These are phyloP conservation scores for Symbiodinium natans DNA, from an alignment of 73 alveolate genomes.

Conservation along the genomic window DNA sequence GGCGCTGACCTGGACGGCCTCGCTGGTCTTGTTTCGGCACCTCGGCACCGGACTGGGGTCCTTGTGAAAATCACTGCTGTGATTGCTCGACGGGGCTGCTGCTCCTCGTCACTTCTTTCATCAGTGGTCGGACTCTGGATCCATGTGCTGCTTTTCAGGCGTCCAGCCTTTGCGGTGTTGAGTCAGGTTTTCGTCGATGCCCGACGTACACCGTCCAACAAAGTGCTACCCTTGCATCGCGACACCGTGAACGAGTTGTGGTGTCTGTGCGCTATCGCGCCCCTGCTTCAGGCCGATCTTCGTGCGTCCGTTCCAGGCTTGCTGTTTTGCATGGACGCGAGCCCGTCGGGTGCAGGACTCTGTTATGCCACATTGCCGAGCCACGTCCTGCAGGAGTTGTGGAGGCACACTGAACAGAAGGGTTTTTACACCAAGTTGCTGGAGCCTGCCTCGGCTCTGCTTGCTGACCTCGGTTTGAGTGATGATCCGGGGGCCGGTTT, in stretches of 20 bases:
- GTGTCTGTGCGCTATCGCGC: background rate
- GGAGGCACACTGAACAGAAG: slow-evolving; percentile 25
- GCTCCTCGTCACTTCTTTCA: background rate
- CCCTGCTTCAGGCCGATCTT: background rate
- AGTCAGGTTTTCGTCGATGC: background rate
- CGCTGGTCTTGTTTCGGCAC: background rate
- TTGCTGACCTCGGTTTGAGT: background rate
- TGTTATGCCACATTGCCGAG: background rate
- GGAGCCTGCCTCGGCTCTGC: background rate
- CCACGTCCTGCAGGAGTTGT: background rate
- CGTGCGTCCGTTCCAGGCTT: background rate
- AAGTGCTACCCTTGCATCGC: background rate
- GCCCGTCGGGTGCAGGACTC: slow-evolving; percentile 26
- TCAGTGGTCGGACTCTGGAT: slow-evolving; percentile 4
- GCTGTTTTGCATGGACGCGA: slow-evolving; percentile 15
- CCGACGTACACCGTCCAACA: background rate
- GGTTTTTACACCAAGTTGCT: slow-evolving; percentile 20
- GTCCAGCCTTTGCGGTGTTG: background rate
- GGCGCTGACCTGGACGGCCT: slow-evolving; percentile 31
- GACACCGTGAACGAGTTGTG: background rate
- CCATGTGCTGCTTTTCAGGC: background rate
- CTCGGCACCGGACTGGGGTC: background rate
- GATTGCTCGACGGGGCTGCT: background rate
- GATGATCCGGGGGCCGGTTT: background rate
- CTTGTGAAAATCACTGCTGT: background rate